phyloP scores from a whole-genome alignment of 225 moss, liverwort and hornwort species.

The Marchantia paleacea region DNA sequence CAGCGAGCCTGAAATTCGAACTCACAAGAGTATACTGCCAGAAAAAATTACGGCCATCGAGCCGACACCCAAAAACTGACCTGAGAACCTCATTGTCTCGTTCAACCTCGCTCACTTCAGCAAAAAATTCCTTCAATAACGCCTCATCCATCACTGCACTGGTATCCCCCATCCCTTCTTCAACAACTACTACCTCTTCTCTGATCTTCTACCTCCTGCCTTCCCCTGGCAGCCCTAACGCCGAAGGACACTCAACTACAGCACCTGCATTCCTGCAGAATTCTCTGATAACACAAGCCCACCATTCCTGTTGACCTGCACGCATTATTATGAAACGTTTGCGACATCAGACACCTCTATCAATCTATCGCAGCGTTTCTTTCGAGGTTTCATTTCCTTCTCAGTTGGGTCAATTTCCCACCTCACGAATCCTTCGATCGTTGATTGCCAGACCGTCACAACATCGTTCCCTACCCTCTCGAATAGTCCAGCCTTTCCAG shows the following conservation, averaged over 20 bases:
- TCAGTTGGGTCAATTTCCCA: neutral
- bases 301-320: neutral
- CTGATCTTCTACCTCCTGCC: neutral
- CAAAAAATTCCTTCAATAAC: conserved; percentile 92
- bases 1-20: too few species aligned
- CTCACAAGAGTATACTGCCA: too few species aligned
- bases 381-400: neutral
- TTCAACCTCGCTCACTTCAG: conserved; percentile 96
- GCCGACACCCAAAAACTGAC: conserved; percentile 4
- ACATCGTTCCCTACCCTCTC: too few species aligned
- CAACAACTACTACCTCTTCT: neutral
- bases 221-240: neutral
- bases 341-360: neutral
- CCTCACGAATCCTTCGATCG: neutral
- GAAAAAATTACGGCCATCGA: neutral
- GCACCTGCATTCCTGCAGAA: neutral
- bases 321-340: neutral
- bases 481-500: too few species aligned
- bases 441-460: neutral
- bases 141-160: conserved; percentile 63
- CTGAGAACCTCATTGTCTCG: conserved; percentile 92
- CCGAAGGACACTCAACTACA: neutral
- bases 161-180: conserved; percentile 60
- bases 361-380: neutral
- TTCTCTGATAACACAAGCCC: neutral